Evolutionary conservation across 371 early-diverging fungal species (phyloP), one percentile per base, ranked within the genome.

Genomic region (Rhizomucor pusillus): DNA sequence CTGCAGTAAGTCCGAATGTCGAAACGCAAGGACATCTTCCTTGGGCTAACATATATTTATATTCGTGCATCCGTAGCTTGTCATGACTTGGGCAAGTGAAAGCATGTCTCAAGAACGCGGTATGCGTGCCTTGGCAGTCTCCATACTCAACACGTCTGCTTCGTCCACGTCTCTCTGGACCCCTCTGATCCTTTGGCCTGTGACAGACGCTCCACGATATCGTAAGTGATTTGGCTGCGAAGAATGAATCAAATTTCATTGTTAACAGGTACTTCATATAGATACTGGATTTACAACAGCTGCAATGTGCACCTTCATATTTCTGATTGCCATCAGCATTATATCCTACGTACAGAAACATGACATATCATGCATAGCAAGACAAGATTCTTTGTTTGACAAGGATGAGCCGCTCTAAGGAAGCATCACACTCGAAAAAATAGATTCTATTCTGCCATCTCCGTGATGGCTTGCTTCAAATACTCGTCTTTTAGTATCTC

Each of bases 21-120:
- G 39, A 43, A 16, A 25, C 2, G 6, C 1, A 40, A 24, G 11
- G 14, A 40, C n/a, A n/a, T 29, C 29, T 7, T 29, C 7, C 7
- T 29, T 29, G 10, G 23, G 35, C 16, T n/a, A 20, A 11, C 41
- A 51, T 1, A 9, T 16, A 10, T 25, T 24, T 43, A 29, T 41
- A 16, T 13, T 12, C 33, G 11, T 14, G 3, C 43, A 1, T 0
- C 11, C 1, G 5, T 57, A 78, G 79, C 58, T 73, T 33, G 57
- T 73, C 5, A 78, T 78, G 79, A 75, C 79, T 16, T 78, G 75
- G 75, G 73, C 75, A 35, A 78, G 68, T 44, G 79, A 78, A 43
- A 68, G 58, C 7, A 70, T 78, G n/a, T 60, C 69, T 5, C 43
- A 63, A 0, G 61, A 69, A 47, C 60, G 45, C 0, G 67, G 69